These are phyloP conservation scores for Ascoidea tarda DNA, from an alignment of 805 yeast species.

Conservation along the genomic window DNA sequence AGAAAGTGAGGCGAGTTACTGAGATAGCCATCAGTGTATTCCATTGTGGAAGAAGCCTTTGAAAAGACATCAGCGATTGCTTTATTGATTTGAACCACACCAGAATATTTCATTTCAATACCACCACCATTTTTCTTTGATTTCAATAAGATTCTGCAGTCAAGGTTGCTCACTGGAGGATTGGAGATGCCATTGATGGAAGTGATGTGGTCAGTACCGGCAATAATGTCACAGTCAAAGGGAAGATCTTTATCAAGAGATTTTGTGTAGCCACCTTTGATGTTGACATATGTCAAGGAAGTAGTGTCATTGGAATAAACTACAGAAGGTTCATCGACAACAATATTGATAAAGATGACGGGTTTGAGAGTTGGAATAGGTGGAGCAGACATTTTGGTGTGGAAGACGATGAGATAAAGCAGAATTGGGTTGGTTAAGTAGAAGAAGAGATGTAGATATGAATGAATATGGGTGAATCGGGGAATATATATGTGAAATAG, in stretches of 20 bases:
- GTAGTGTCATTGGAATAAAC: neutral
- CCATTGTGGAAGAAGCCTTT: conserved; percentile 18
- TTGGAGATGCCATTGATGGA: conserved; percentile 16
- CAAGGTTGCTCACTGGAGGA: conserved; percentile 16
- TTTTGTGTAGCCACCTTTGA: conserved; percentile 22
- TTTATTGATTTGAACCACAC: conserved; percentile 28
- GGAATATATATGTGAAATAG: no score
- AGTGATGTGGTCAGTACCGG: conserved; percentile 37
- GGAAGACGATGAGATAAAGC: neutral
- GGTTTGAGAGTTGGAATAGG: neutral
- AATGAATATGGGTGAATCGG: no score
- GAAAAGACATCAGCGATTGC: conserved; percentile 22
- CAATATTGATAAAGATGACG: neutral
- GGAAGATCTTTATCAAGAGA: conserved; percentile 22
- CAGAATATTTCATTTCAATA: conserved; percentile 30
- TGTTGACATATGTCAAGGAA: conserved; percentile 12
- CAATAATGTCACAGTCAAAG: conserved; percentile 21
- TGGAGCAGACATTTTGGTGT: neutral
- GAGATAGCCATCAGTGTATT: conserved; percentile 33
- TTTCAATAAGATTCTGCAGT: conserved; percentile 34
- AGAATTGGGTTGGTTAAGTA: neutral
- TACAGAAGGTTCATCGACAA: neutral
- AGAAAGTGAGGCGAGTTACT: conserved; percentile 31
- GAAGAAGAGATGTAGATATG: no score
- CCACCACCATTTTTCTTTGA: conserved; percentile 27